A percentile compares a stretch with the other conserved stretches of the same genome.
Evolutionary conservation across 305 asterid species (phyloP).

Genomic region (Solanum hybrid): DNA sequence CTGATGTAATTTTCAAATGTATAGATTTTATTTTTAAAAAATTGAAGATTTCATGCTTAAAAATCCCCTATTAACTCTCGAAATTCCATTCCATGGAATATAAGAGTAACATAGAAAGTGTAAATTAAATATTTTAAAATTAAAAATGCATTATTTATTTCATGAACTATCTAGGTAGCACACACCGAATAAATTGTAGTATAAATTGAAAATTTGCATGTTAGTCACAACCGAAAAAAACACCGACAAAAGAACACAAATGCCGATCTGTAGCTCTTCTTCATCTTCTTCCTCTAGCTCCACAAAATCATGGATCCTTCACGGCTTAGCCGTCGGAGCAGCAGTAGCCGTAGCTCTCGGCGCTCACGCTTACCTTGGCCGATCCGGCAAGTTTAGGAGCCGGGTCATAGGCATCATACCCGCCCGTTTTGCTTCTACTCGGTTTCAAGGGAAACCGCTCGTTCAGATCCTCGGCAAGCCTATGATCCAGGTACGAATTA

Average conservation of each 20-base stretch:
- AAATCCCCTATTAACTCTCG: too few relatives aligned
- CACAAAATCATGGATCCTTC: constrained; percentile 41
- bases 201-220: background rate
- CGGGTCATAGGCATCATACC: constrained; percentile 89
- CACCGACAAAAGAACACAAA: background rate
- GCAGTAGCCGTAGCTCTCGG: constrained; percentile 58
- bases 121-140: too few relatives aligned
- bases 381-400: constrained; percentile 48
- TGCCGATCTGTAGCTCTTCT: constrained; percentile 38
- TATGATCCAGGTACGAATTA: constrained; percentile 64
- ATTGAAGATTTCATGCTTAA: too few relatives aligned
- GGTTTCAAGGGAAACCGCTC: constrained; percentile 83
- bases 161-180: background rate
- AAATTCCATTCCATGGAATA: too few relatives aligned
- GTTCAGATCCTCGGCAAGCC: constrained; percentile 82
- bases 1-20: too few relatives aligned
- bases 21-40: too few relatives aligned
- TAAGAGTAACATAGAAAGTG: too few relatives aligned
- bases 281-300: constrained; percentile 32
- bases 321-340: constrained; percentile 45
- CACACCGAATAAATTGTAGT: background rate
- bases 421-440: constrained; percentile 77
- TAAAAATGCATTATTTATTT: too few relatives aligned
- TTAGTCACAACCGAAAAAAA: background rate
- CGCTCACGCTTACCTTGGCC: constrained; percentile 43